Evolutionary conservation across 176 grass and related monocot species (phyloP).

Genomic region (Hsuehochloa calcarea): DNA sequence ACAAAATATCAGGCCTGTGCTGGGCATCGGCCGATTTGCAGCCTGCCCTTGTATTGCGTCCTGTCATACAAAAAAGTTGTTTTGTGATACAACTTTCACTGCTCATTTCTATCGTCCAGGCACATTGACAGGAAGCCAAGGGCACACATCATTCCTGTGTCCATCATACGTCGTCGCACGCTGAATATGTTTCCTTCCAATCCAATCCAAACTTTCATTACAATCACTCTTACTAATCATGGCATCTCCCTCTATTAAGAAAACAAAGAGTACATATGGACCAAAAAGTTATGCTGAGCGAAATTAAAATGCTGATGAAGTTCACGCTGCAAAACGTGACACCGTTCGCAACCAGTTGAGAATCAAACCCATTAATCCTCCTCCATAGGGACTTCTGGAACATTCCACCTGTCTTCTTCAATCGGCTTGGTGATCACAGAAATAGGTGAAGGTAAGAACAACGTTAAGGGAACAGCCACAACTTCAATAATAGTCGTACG

Average conservation of each 20-base stretch:
- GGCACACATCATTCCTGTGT: too few relatives aligned
- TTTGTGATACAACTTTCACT: too few relatives aligned
- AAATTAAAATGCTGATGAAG: neutral
- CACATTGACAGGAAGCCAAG: too few relatives aligned
- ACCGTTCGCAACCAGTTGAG: fast-evolving
- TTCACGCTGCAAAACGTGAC: neutral
- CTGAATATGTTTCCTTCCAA: neutral
- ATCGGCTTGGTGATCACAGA: conserved; percentile 75
- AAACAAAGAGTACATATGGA: neutral
- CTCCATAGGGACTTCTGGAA: conserved; percentile 85
- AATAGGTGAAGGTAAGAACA: conserved; percentile 54
- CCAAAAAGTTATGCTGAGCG: neutral
- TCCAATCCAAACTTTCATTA: neutral
- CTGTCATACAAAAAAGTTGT: too few relatives aligned
- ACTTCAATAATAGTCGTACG: neutral
- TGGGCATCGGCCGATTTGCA: too few relatives aligned
- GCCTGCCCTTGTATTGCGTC: too few relatives aligned
- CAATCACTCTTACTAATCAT: neutral
- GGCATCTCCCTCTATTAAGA: neutral
- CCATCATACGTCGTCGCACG: too few relatives aligned
- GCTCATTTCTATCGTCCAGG: too few relatives aligned
- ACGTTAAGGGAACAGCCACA: conserved; percentile 51
- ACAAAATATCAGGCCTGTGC: too few relatives aligned
- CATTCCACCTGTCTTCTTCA: conserved; percentile 75
- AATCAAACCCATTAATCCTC: conserved; percentile 49